Evolutionary conservation across 2,329 filamentous ascomycete species (phyloP).

Genomic region (Monosporascus sp.): DNA sequence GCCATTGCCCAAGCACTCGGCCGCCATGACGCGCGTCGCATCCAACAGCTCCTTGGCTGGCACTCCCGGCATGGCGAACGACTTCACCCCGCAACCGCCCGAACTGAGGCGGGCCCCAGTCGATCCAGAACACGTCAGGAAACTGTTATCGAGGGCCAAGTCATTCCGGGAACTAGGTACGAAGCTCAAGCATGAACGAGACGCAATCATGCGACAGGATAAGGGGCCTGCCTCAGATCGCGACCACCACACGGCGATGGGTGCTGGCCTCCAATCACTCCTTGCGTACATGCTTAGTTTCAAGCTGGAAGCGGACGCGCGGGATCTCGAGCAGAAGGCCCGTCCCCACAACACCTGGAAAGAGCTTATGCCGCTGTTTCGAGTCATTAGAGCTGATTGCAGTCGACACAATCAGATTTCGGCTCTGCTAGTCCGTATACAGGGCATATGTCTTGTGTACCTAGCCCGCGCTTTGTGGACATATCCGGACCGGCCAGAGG

Average conservation of each 20-base stretch:
- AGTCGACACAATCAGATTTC: conserved; percentile 12
- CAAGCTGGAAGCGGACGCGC: conserved; percentile 40
- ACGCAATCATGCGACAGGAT: conserved; percentile 34
- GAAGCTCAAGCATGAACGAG: conserved; percentile 50
- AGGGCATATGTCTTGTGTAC: conserved; percentile 21
- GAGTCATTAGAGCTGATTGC: conserved; percentile 19
- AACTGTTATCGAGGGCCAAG: conserved; percentile 30
- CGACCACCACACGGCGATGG: conserved; percentile 21
- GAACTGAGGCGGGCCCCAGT: conserved; percentile 30
- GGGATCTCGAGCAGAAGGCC: conserved; percentile 37
- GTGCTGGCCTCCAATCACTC: conserved; percentile 24
- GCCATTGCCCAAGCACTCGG: conserved; percentile 40
- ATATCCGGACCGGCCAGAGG: conserved; percentile 14
- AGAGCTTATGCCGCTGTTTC: conserved; percentile 19
- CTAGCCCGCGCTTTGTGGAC: conserved; percentile 19
- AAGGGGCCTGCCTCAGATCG: conserved; percentile 12
- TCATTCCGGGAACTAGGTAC: conserved; percentile 38
- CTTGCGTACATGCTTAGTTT: conserved; percentile 46
- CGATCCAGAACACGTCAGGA: conserved; percentile 22
- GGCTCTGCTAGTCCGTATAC: conserved; percentile 23
- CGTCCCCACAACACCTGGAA: conserved; percentile 29
- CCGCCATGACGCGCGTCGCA: conserved; percentile 47
- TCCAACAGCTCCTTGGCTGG: conserved; percentile 48
- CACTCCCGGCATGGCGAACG: conserved; percentile 43
- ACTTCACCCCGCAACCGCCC: conserved; percentile 30